Evolutionary conservation across 1,284 basidiomycete genomes (phyloP), one percentile per base, ranked within the genome.

Genomic region (Ganoderma lingzhi): DNA sequence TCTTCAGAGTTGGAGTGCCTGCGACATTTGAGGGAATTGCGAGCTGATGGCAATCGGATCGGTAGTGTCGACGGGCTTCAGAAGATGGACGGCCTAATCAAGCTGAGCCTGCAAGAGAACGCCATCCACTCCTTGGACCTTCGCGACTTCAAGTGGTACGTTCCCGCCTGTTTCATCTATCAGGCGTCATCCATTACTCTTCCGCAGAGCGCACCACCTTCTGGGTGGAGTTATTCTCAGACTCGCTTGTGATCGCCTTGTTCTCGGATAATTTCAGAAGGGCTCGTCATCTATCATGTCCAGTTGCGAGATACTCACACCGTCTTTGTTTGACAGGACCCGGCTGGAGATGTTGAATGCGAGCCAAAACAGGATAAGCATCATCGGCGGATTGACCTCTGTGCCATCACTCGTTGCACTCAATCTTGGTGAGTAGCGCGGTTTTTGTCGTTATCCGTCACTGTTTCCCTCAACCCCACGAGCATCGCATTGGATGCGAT

Each of bases 21-120:
- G 65, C 87, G 88, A 70, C 95, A 96, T 78, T 85, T 99, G 65
- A 90, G 95, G 60, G 96, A 99, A 78, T 88, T 99, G 63, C 92
- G 91, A 66, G 94, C 94, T 23, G 96, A 99, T 79, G 85, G 89
- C 69, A 99, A 98, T 82, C 85, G 84, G 76, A 93, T 99, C 75
- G 83, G 80, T 19, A 90, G 86, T 77, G 78, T 96, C n/a, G 90
- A 92, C 44, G 96, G 96, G 0, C 85, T 99, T 65, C 86, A 93
- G 76, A 84, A 84, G 64, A 87, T 97, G 82, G 92, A 94, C 75
- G 88, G 90, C 28, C 88, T 99, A 28, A 87, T 92, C 72, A 95
- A 94, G 81, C 84, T 99, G 69, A 96, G 93, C 76, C 81, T 96
- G 63, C 89, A 93, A 76, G 89, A 89, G 42, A 99, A 99, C 82